phyloP scores from a whole-genome alignment of 345 rosid genomes.

The Luvunga scandens region DNA sequence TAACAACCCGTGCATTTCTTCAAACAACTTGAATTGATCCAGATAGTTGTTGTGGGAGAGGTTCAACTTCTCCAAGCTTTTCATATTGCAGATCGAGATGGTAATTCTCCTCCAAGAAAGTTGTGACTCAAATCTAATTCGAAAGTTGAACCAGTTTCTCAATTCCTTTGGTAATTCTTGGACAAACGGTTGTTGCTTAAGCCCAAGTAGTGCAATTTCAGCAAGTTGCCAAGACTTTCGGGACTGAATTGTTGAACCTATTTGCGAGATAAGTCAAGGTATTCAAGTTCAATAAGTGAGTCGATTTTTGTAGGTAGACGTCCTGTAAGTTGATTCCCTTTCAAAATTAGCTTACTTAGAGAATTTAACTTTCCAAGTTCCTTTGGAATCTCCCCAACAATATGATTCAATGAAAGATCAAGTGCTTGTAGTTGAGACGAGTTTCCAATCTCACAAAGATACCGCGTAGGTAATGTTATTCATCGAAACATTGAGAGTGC shows the following conservation, averaged over 20 bases:
- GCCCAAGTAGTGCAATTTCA: neutral
- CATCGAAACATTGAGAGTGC: neutral
- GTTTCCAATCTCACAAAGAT: slow-evolving; percentile 4
- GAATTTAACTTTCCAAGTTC: slow-evolving; percentile 14
- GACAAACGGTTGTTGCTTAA: neutral
- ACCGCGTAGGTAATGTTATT: neutral
- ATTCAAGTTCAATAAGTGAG: neutral
- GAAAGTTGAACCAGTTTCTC: neutral
- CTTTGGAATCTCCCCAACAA: slow-evolving; percentile 20
- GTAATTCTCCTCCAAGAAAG: neutral
- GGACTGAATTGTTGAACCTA: neutral
- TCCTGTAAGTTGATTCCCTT: neutral
- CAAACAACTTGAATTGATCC: neutral
- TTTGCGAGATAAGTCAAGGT: neutral
- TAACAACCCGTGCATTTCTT: neutral
- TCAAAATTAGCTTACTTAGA: slow-evolving; percentile 17
- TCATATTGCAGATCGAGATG: neutral
- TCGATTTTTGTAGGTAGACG: neutral
- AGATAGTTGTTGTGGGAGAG: neutral
- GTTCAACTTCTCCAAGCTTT: neutral
- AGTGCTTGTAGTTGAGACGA: slow-evolving; percentile 6
- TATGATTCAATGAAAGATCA: slow-evolving; percentile 14
- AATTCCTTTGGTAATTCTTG: neutral
- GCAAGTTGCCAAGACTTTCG: neutral
- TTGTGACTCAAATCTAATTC: neutral